Evolutionary conservation across 495 filamentous ascomycete genomes (phyloP), one percentile per base, ranked within the genome.

Genomic region (Parathielavia appendiculata): DNA sequence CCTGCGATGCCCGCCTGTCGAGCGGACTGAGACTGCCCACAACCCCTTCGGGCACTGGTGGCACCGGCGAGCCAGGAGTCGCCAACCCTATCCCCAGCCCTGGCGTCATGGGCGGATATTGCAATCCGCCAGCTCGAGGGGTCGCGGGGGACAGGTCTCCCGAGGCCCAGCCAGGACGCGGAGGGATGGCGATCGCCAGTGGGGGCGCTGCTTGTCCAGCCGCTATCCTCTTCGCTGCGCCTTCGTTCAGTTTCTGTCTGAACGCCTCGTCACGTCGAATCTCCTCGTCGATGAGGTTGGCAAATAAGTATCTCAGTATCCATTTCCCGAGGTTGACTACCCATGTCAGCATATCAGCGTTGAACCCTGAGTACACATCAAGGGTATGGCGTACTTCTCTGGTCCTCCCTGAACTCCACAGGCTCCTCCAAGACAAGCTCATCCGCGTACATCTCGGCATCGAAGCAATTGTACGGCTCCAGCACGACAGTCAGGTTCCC

Each of bases 371-470:
- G 26, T 12, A 20, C 5, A 22, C 12, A n/a, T n/a, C 9, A 43
- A 7, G 23, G 30, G 26, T n/a, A 51, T 35, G 5, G 69, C 87
- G 69, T 84, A 95, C 91, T 92, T 76, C 93, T 84, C 76, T 98
- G 95, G 65, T 98, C 93, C 60, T 97, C 92, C 46, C 87, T 80
- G 65, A 95, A 95, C 16, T 92, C 87, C 20, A 87, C 74, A 14
- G 81, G 76, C 60, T 95, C 87, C 19, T 86, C 79, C 48, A 92
- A 54, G 16, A 83, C 73, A 11, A 90, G 73, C 67, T 97, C 90
- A 67, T 97, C 93, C 1, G 91, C 92, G 69, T 98, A 98, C 74
- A 95, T 87, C 69, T 98, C 93, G 39, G 92, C 95, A 71, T 97
- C 95, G 65, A 98, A 98, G 69, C 93, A 97, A 60, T 93, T 91